These are phyloP conservation scores for Globisporangium canariense DNA, from an alignment of 352 stramenopile genomes.

Conservation along the genomic window DNA sequence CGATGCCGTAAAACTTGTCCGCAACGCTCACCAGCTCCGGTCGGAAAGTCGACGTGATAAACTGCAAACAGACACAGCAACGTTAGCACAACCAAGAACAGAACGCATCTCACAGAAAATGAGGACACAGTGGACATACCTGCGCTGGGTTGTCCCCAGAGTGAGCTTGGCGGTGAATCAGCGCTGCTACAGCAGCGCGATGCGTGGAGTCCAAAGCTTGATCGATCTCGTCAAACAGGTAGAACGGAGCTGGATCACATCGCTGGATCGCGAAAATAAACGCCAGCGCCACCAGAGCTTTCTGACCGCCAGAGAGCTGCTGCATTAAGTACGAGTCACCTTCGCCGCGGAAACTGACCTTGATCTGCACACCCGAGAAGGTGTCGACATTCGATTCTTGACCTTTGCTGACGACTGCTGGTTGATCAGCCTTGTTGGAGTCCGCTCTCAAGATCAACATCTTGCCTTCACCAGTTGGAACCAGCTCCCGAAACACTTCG, in stretches of 20 bases:
- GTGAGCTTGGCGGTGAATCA: conserved; percentile 97
- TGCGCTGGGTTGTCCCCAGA: conserved; percentile 95
- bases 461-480: conserved; percentile 95
- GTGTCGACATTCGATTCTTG: conserved; percentile 74
- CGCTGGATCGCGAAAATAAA: conserved; percentile 99
- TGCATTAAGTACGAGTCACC: conserved; percentile 98
- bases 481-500: conserved; percentile 98
- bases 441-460: conserved; percentile 95
- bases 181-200: conserved; percentile 92
- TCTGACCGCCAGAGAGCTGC: conserved; percentile 98
- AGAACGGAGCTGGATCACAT: conserved; percentile 99
- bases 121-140: conserved; percentile 32
- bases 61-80: conserved; percentile 23
- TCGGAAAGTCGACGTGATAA: conserved; percentile 99
- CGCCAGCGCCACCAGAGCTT: conserved; percentile 98
- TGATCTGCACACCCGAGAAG: conserved; percentile 98
- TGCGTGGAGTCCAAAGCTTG: conserved; percentile 99
- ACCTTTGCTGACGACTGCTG: conserved; percentile 16
- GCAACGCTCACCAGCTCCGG: conserved; percentile 97
- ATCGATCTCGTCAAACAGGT: conserved; percentile 99
- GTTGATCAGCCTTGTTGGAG: conserved; percentile 18
- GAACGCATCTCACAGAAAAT: not conserved
- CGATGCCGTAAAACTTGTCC: conserved; percentile 98
- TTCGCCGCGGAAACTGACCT: conserved; percentile 95
- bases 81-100: conserved; percentile 12